phyloP scores from a whole-genome alignment of 225 moss, liverwort and hornwort genomes.

The Straminergon stramineum region DNA sequence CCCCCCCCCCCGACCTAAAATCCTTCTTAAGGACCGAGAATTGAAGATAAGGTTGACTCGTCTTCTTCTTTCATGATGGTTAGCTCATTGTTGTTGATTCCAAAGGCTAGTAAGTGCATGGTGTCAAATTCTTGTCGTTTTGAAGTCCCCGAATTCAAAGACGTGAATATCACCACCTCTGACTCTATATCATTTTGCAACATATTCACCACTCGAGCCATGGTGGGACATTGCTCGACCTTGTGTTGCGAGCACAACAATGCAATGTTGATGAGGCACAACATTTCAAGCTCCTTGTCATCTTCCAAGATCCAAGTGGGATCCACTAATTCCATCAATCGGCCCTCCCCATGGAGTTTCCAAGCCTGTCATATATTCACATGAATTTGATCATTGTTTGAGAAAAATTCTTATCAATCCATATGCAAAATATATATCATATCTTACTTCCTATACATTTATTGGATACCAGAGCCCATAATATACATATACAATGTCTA shows the following conservation, averaged over 20 bases:
- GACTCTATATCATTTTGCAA: neutral
- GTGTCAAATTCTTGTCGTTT: neutral
- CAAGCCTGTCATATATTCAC: neutral
- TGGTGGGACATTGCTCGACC: neutral
- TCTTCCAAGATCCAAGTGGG: neutral
- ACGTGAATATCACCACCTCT: neutral
- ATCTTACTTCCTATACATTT: neutral
- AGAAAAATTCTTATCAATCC: neutral
- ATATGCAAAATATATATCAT: neutral
- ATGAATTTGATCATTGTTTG: neutral
- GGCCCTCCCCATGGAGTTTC: neutral
- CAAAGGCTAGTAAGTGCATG: neutral
- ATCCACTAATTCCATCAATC: neutral
- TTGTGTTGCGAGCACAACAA: neutral
- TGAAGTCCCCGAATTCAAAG: neutral
- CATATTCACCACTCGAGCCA: slow-evolving; percentile 21
- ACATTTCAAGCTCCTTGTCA: neutral
- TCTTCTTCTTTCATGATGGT: neutral
- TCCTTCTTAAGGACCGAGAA: neutral
- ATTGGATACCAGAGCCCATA: neutral
- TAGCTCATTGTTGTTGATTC: neutral
- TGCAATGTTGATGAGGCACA: neutral
- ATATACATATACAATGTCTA: neutral
- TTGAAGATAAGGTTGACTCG: neutral
- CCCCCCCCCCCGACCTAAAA: neutral